Conservation (phyloP, 345 rosid genomes). For the Eucalyptus lansdowneana region DNA sequence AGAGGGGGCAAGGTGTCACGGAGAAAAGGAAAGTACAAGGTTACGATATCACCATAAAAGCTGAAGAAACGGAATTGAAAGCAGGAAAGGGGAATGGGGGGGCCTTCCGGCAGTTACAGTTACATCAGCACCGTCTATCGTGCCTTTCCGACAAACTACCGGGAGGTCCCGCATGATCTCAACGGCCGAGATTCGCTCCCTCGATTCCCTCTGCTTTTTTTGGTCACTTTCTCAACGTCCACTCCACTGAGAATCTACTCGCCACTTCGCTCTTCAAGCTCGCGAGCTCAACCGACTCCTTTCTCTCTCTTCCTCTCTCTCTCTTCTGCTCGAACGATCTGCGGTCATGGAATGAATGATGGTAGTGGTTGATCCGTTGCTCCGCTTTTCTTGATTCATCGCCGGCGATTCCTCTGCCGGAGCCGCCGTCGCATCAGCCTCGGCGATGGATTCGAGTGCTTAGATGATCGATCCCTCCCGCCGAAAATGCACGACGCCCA, state of each 20-base stretch:
- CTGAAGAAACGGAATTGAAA: neutral
- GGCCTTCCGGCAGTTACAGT: neutral
- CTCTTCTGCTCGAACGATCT: neutral
- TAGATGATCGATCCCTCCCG: neutral
- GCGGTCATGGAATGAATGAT: neutral
- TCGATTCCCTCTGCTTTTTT: neutral
- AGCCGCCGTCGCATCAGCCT: neutral
- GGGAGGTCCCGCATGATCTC: neutral
- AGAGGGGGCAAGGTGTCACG: neutral
- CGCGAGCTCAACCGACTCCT: neutral
- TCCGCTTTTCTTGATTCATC: neutral
- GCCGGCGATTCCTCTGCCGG: neutral
- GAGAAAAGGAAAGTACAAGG: neutral
- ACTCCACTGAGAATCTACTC: neutral
- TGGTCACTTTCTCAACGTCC: neutral
- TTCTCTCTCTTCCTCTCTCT: neutral
- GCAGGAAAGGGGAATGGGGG: neutral
- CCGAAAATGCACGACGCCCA: neutral
- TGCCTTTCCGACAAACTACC: neutral
- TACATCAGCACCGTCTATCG: neutral
- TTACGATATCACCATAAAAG: neutral
- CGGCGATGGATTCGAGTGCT: neutral
- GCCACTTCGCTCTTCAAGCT: neutral
- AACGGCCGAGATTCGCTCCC: constrained; percentile 1
- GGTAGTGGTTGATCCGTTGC: neutral